phyloP scores from a whole-genome alignment of 1,284 basidiomycete genomes.

The Gymnopus androsaceus region DNA sequence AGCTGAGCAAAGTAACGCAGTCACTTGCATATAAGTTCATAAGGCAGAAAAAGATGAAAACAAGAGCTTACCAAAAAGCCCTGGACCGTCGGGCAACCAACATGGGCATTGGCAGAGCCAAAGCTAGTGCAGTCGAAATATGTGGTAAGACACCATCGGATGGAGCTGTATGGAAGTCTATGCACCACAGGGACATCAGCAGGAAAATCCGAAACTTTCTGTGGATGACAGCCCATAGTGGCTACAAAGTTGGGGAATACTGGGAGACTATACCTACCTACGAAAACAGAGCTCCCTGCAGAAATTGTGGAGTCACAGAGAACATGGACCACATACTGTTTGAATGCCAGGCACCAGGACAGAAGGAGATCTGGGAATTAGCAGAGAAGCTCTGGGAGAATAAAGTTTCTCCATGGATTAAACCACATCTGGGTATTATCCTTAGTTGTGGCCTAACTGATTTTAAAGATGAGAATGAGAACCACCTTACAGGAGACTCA shows the following conservation, averaged over 20 bases:
- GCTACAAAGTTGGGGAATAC: slow-evolving; percentile 18
- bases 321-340: slow-evolving; percentile 10
- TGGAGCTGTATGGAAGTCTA: slow-evolving; percentile 15
- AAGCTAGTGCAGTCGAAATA: not conserved
- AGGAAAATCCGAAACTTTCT: slow-evolving; percentile 27
- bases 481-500: slow-evolving; percentile 1
- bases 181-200: slow-evolving; percentile 19
- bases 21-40: slow-evolving; percentile 19
- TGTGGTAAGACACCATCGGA: not conserved
- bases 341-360: slow-evolving; percentile 24
- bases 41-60: slow-evolving; percentile 2
- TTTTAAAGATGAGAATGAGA: too few relatives aligned
- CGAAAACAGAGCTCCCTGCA: slow-evolving; percentile 23
- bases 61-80: slow-evolving; percentile 1
- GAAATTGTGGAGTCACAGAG: slow-evolving; percentile 18
- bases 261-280: slow-evolving; percentile 16
- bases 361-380: slow-evolving; percentile 24
- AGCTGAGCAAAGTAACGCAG: slow-evolving; percentile 23
- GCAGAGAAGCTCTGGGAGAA: slow-evolving; percentile 10
- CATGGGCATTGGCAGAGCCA: slow-evolving; percentile 6
- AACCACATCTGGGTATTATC: too few relatives aligned
- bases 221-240: slow-evolving; percentile 31
- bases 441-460: too few relatives aligned
- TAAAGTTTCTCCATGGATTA: too few relatives aligned
- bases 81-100: slow-evolving; percentile 1